phyloP scores from a whole-genome alignment of 768 basidiomycete species.

The Calocybe indica region DNA sequence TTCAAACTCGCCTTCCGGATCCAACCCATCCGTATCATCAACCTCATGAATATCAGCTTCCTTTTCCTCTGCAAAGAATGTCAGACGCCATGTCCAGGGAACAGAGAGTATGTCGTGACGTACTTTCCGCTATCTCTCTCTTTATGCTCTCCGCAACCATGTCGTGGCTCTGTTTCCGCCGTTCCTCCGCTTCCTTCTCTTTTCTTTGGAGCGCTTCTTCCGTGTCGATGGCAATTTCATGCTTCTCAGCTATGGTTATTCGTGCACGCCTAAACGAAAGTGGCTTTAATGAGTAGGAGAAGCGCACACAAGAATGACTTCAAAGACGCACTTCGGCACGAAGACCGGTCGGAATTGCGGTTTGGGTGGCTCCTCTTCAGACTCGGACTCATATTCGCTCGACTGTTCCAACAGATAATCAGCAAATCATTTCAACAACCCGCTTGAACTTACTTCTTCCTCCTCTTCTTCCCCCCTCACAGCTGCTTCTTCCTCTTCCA shows the following conservation, averaged over 20 bases:
- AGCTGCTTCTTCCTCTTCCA: conserved; percentile 20
- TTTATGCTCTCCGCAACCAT: conserved; percentile 92
- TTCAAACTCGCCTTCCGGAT: conserved; percentile 88
- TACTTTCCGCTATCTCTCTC: conserved; percentile 89
- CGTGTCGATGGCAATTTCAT: conserved; percentile 60
- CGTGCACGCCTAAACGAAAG: conserved; percentile 56
- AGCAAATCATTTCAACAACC: conserved; percentile 4
- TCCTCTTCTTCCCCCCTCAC: conserved; percentile 9
- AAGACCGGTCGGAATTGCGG: conserved; percentile 88
- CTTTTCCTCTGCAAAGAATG: conserved; percentile 67
- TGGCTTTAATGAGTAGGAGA: conserved; percentile 3
- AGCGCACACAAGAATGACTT: neutral
- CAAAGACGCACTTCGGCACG: conserved; percentile 74
- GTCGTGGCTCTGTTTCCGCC: conserved; percentile 84
- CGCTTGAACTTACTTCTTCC: conserved; percentile 38
- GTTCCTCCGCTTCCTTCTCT: conserved; percentile 73
- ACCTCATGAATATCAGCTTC: conserved; percentile 79
- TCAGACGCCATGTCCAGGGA: no score
- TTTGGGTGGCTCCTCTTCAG: conserved; percentile 70
- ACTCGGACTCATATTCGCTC: conserved; percentile 81
- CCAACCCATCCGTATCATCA: conserved; percentile 92
- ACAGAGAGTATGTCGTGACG: conserved; percentile 14
- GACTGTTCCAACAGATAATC: conserved; percentile 41
- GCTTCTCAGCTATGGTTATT: conserved; percentile 64
- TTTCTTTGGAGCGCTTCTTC: conserved; percentile 70